Evolutionary conservation across 2,329 filamentous ascomycete species (phyloP).

Genomic region (Talaromyces amestolkiae): DNA sequence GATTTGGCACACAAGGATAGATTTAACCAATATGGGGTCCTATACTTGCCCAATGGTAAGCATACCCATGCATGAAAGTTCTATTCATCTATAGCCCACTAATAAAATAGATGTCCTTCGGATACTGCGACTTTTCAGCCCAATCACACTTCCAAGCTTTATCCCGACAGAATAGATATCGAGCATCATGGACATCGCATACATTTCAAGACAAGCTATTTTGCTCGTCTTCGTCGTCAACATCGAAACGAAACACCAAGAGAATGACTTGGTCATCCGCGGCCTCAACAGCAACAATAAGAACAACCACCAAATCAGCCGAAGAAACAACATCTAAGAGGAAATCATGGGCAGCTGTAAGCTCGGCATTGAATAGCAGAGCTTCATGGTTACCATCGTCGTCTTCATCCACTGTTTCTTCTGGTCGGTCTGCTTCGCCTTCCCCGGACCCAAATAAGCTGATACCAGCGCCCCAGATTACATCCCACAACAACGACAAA

Average conservation of each 20-base stretch:
- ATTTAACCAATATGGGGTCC: background rate
- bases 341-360: background rate
- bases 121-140: slow-evolving; percentile 7
- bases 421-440: background rate
- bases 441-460: too few relatives aligned
- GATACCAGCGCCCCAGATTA: background rate
- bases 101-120: background rate
- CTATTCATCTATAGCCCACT: background rate
- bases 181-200: background rate
- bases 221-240: background rate
- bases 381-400: background rate
- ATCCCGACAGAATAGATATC: background rate
- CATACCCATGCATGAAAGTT: too few relatives aligned
- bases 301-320: background rate
- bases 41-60: background rate
- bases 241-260: background rate
- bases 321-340: background rate
- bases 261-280: background rate
- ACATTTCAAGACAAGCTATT: background rate
- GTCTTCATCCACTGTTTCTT: background rate
- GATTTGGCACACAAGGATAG: background rate
- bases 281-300: too few relatives aligned
- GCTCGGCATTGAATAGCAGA: background rate
- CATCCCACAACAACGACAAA: background rate
- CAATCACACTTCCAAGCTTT: slow-evolving; percentile 4